These are phyloP conservation scores for Populus hybrid DNA, from an alignment of 441 rosid genomes.

Conservation along the genomic window DNA sequence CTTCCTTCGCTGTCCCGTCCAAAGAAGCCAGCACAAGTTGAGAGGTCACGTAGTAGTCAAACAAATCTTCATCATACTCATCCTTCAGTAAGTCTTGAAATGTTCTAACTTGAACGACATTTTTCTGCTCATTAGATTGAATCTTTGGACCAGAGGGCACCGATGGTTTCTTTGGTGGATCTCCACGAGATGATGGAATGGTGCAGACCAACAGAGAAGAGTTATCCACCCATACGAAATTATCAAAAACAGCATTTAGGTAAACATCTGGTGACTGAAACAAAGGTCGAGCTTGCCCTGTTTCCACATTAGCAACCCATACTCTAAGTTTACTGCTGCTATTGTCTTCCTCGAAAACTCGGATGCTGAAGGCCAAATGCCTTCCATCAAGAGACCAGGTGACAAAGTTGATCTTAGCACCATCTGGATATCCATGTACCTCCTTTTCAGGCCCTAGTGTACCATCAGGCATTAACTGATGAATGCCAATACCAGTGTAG, in stretches of 20 bases:
- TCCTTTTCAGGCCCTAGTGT: slow-evolving; percentile 79
- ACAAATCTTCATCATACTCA: slow-evolving; percentile 85
- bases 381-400: slow-evolving; percentile 81
- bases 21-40: slow-evolving; percentile 73
- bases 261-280: slow-evolving; percentile 60
- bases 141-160: slow-evolving; percentile 89
- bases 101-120: slow-evolving; percentile 80
- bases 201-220: slow-evolving; percentile 77
- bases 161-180: slow-evolving; percentile 77
- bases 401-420: slow-evolving; percentile 81
- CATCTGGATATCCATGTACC: slow-evolving; percentile 75
- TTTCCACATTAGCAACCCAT: slow-evolving; percentile 83
- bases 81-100: slow-evolving; percentile 92
- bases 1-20: slow-evolving; percentile 61
- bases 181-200: slow-evolving; percentile 71
- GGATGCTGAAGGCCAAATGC: slow-evolving; percentile 74
- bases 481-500: slow-evolving; percentile 84
- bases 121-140: slow-evolving; percentile 67
- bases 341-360: slow-evolving; percentile 55
- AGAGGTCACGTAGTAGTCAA: slow-evolving; percentile 81
- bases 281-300: slow-evolving; percentile 69
- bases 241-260: slow-evolving; percentile 82
- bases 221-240: slow-evolving; percentile 75
- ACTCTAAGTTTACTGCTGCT: slow-evolving; percentile 60
- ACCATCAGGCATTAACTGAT: slow-evolving; percentile 71